These are phyloP conservation scores for Trametes villosa DNA, from an alignment of 768 basidiomycete genomes.

Conservation along the genomic window DNA sequence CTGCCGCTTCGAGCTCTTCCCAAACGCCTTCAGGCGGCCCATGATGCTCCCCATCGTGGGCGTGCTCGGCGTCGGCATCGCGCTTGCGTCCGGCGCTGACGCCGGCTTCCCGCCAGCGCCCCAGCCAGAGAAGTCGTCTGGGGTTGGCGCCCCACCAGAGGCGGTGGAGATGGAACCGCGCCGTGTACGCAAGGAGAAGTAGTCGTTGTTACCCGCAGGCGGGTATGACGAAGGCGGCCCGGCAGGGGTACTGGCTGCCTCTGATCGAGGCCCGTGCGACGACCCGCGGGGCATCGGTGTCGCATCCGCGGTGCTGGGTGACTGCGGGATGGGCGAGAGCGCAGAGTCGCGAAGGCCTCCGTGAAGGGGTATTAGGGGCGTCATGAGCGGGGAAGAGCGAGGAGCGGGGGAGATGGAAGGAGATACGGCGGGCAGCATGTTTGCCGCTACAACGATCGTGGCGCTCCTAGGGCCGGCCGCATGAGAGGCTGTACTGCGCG, in stretches of 20 bases:
- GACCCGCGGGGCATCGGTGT: conserved; percentile 27
- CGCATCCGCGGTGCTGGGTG: conserved; percentile 26
- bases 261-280: background rate
- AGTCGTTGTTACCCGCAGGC: conserved; percentile 43
- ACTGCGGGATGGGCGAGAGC: conserved; percentile 35
- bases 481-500: conserved; percentile 9
- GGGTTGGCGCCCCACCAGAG: conserved; percentile 39
- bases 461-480: conserved; percentile 31
- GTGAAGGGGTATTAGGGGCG: conserved; percentile 57
- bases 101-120: conserved; percentile 22
- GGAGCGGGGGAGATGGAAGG: conserved; percentile 49
- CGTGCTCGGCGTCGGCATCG: conserved; percentile 51
- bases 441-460: conserved; percentile 63
- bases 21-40: conserved; percentile 78
- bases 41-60: conserved; percentile 64
- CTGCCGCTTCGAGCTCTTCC: conserved; percentile 54
- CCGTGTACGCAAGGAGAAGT: conserved; percentile 53
- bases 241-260: background rate
- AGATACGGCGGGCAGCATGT: conserved; percentile 67
- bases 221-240: conserved; percentile 8
- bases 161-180: conserved; percentile 51
- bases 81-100: conserved; percentile 26
- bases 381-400: conserved; percentile 57
- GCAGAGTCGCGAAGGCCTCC: conserved; percentile 24
- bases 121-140: conserved; percentile 56